phyloP scores from a whole-genome alignment of 306 rosid species.

The Quercus robur region DNA sequence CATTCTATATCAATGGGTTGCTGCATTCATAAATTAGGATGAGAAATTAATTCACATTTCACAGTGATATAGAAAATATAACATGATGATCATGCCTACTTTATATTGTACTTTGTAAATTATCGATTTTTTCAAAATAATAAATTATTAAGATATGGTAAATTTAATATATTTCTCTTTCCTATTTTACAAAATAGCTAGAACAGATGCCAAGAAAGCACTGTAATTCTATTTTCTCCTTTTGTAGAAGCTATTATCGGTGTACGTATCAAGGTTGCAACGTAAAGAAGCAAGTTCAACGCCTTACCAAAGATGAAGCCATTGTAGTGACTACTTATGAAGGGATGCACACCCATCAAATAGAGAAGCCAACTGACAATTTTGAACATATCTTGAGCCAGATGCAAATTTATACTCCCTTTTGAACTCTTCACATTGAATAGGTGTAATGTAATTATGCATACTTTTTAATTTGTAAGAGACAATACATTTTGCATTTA shows the following conservation, averaged over 20 bases:
- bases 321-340: constrained; percentile 88
- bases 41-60: not conserved
- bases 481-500: not conserved
- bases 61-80: not conserved
- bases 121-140: too few species aligned
- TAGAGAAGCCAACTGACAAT: constrained; percentile 70
- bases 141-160: too few species aligned
- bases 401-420: constrained; percentile 78
- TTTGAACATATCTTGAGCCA: constrained; percentile 84
- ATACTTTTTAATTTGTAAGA: not conserved
- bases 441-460: not conserved
- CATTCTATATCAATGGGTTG: too few species aligned
- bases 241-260: constrained; percentile 80
- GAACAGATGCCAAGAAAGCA: not conserved
- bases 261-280: constrained; percentile 88
- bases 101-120: not conserved
- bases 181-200: too few species aligned
- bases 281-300: constrained; percentile 92
- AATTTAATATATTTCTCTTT: too few species aligned
- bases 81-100: not conserved
- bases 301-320: constrained; percentile 78
- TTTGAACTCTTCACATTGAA: constrained; percentile 19
- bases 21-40: too few species aligned
- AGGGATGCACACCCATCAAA: constrained; percentile 82
- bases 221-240: not conserved